Percentiles rank a stretch among this genome's conserved stretches.
phyloP scores from a whole-genome alignment of 305 asterid species.

The Fraxinus albicans region DNA sequence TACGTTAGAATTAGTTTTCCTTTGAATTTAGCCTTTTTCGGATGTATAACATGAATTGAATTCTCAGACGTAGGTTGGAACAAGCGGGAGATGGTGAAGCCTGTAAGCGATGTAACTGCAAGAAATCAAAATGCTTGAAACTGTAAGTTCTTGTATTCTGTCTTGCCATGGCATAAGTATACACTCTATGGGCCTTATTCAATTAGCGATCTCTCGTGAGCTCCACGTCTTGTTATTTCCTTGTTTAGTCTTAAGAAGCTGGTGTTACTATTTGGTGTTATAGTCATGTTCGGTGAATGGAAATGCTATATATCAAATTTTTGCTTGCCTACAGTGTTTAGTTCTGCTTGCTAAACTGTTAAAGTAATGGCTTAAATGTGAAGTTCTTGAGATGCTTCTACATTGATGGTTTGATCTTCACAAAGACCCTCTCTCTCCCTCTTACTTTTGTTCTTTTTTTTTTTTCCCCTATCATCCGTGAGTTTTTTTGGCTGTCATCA shows the following conservation, averaged over 20 bases:
- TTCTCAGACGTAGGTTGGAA: slow-evolving; percentile 64
- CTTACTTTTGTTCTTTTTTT: background rate
- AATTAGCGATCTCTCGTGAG: background rate
- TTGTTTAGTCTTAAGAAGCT: background rate
- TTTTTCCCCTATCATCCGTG: background rate
- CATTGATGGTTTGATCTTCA: background rate
- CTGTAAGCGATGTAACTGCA: slow-evolving; percentile 97
- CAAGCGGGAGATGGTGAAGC: slow-evolving; percentile 58
- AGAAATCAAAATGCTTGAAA: slow-evolving; percentile 94
- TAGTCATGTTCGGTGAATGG: background rate
- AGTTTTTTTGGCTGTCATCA: background rate
- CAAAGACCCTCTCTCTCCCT: background rate
- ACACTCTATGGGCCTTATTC: background rate
- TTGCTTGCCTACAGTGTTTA: background rate
- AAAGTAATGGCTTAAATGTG: background rate
- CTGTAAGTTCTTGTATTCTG: slow-evolving; percentile 56
- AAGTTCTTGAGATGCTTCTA: background rate
- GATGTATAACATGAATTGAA: slow-evolving; percentile 22
- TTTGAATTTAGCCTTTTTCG: background rate
- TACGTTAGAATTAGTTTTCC: background rate
- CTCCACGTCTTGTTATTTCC: background rate
- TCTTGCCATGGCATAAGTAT: slow-evolving; percentile 1
- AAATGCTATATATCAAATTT: background rate
- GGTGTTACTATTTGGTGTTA: background rate
- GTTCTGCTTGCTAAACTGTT: background rate